Conservation (phyloP, 2,329 filamentous ascomycete species). For the Camillea tinctor region DNA sequence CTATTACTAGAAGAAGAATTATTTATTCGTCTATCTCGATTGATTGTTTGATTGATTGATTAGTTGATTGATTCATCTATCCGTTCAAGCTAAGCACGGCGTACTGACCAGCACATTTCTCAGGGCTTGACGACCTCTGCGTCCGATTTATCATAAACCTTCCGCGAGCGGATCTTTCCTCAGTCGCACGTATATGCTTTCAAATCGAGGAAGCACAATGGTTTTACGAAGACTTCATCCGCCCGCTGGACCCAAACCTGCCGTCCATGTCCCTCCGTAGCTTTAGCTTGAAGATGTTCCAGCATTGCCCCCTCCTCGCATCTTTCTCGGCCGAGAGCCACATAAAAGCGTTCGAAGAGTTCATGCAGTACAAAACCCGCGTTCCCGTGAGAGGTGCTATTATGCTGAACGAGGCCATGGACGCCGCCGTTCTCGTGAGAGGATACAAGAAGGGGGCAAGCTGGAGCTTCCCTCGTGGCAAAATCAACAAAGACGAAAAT, state of each 20-base stretch:
- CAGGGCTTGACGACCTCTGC: constrained; percentile 95
- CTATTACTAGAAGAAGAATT: not conserved
- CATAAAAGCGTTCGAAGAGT: constrained; percentile 83
- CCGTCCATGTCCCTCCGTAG: constrained; percentile 81
- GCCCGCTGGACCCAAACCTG: constrained; percentile 78
- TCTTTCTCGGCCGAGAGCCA: constrained; percentile 76
- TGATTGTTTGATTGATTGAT: too few relatives aligned
- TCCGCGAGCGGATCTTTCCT: constrained; percentile 83
- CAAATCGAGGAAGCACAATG: constrained; percentile 99
- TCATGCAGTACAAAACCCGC: constrained; percentile 89
- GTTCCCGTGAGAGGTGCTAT: constrained; percentile 94
- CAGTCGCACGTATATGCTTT: constrained; percentile 93
- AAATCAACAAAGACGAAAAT: constrained; percentile 96
- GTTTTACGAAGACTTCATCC: constrained; percentile 99
- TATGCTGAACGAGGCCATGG: constrained; percentile 90
- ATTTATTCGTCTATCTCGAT: too few relatives aligned
- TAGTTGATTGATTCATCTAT: too few relatives aligned
- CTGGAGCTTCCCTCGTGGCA: constrained; percentile 95
- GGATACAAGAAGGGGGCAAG: constrained; percentile 96
- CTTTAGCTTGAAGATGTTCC: constrained; percentile 89
- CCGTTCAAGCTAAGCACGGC: too few relatives aligned
- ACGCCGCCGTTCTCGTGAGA: constrained; percentile 88
- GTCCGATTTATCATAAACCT: constrained; percentile 98
- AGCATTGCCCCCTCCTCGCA: constrained; percentile 87
- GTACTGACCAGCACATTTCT: constrained; percentile 15